A percentile compares a stretch with the other conserved stretches of the same genome.
phyloP scores from a whole-genome alignment of 176 grass and related monocot genomes.

The Tillandsia fasciculata region DNA sequence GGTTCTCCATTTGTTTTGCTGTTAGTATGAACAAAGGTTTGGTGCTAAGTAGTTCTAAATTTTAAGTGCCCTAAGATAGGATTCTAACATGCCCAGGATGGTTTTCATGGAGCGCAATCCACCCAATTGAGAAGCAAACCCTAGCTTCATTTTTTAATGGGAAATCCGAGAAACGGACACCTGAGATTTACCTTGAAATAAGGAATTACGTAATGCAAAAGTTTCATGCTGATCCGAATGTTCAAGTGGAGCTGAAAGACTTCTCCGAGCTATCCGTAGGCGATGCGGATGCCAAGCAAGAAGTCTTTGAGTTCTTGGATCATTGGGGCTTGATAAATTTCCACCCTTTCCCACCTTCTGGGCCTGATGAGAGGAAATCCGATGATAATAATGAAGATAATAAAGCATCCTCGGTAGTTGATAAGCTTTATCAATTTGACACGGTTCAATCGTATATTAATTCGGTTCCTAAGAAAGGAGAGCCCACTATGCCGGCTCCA shows the following conservation, averaged over 20 bases:
- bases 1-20: not conserved
- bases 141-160: conserved; percentile 82
- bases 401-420: conserved; percentile 30
- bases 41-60: not conserved
- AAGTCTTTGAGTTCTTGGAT: conserved; percentile 84
- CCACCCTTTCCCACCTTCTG: conserved; percentile 70
- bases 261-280: conserved; percentile 59
- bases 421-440: conserved; percentile 83
- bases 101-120: conserved; percentile 90
- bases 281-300: conserved; percentile 54
- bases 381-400: conserved; percentile 38
- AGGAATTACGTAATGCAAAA: conserved; percentile 87
- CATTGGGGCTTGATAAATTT: conserved; percentile 98
- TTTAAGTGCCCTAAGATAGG: conserved; percentile 11
- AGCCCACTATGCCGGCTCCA: conserved; percentile 34
- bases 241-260: conserved; percentile 72
- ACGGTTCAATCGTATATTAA: conserved; percentile 48
- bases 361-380: conserved; percentile 21
- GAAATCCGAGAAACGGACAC: conserved; percentile 77
- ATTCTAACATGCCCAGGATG: conserved; percentile 64
- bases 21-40: not conserved
- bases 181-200: conserved; percentile 67
- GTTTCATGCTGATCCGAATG: conserved; percentile 77
- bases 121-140: conserved; percentile 81
- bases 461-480: conserved; percentile 56